Evolutionary conservation across 1,284 basidiomycete genomes (phyloP).

Genomic region (Anthracocystis panici-leucophaei): DNA sequence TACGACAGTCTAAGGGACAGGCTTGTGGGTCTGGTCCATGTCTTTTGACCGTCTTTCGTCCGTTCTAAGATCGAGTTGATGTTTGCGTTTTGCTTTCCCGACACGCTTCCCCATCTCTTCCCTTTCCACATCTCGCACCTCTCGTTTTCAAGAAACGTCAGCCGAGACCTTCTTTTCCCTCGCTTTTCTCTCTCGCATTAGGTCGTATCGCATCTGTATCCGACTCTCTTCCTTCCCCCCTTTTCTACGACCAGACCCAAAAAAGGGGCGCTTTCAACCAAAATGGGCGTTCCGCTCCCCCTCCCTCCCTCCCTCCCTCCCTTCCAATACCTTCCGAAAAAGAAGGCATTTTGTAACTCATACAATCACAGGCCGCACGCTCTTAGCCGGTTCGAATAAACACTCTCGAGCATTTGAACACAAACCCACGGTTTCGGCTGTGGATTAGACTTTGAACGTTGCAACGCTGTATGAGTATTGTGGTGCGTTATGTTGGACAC

Average conservation of each 20-base stretch:
- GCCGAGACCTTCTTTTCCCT: not conserved
- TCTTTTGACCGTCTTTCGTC: slow-evolving; percentile 9
- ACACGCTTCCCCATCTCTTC: not conserved
- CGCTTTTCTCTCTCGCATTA: not conserved
- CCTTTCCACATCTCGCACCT: slow-evolving; percentile 2
- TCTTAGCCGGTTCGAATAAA: not conserved
- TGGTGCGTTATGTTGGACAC: not conserved
- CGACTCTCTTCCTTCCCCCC: slow-evolving; percentile 10
- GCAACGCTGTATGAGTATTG: too few species aligned
- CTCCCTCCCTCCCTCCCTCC: not conserved
- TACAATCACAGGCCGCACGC: slow-evolving; percentile 13
- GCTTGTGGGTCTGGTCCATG: slow-evolving; percentile 32
- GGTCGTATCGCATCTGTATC: slow-evolving; percentile 14
- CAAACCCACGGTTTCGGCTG: not conserved
- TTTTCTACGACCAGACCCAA: slow-evolving; percentile 42
- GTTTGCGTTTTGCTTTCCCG: not conserved
- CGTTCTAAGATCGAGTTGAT: not conserved
- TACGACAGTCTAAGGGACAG: slow-evolving; percentile 6
- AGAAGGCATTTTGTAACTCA: slow-evolving; percentile 45
- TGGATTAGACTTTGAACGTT: too few species aligned
- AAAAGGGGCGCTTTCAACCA: slow-evolving; percentile 13
- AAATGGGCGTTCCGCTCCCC: not conserved
- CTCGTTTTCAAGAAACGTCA: too few species aligned
- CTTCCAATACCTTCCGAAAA: slow-evolving; percentile 2
- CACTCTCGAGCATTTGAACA: slow-evolving; percentile 24